A percentile compares a stretch with the other conserved stretches of the same genome.
These are phyloP conservation scores for Wickerhamomyces rabaulensis DNA, from an alignment of 805 yeast species.

Conservation along the genomic window DNA sequence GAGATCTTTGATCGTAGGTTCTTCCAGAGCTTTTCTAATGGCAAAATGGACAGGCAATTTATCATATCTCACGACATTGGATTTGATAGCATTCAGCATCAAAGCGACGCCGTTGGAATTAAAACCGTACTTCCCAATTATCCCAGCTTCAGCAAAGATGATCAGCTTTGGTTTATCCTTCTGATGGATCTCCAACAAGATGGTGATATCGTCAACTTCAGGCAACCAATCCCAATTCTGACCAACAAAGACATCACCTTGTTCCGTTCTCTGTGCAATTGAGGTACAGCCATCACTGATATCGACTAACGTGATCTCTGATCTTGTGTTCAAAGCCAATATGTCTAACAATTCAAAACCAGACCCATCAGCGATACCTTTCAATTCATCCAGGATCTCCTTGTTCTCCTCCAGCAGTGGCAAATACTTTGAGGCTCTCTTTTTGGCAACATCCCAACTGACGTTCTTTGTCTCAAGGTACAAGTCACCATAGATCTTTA, in stretches of 20 bases:
- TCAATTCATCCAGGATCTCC: conserved; percentile 30
- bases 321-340: conserved; percentile 32
- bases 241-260: conserved; percentile 22
- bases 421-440: conserved; percentile 24
- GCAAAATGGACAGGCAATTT: conserved; percentile 34
- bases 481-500: conserved; percentile 25
- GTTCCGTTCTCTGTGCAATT: conserved; percentile 22
- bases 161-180: conserved; percentile 20
- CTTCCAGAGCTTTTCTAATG: conserved; percentile 29
- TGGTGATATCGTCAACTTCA: conserved; percentile 17
- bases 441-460: conserved; percentile 27
- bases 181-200: conserved; percentile 23
- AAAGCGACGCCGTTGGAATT: conserved; percentile 16
- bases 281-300: conserved; percentile 36
- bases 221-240: conserved; percentile 42
- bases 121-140: conserved; percentile 23
- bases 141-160: conserved; percentile 24
- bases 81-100: conserved; percentile 19
- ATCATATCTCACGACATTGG: conserved; percentile 24
- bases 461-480: conserved; percentile 22
- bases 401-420: conserved; percentile 25
- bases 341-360: conserved; percentile 28
- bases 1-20: conserved; percentile 14
- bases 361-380: conserved; percentile 35
- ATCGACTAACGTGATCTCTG: conserved; percentile 32